Evolutionary conservation across 306 rosid species (phyloP).

Genomic region (Fagus crenata): DNA sequence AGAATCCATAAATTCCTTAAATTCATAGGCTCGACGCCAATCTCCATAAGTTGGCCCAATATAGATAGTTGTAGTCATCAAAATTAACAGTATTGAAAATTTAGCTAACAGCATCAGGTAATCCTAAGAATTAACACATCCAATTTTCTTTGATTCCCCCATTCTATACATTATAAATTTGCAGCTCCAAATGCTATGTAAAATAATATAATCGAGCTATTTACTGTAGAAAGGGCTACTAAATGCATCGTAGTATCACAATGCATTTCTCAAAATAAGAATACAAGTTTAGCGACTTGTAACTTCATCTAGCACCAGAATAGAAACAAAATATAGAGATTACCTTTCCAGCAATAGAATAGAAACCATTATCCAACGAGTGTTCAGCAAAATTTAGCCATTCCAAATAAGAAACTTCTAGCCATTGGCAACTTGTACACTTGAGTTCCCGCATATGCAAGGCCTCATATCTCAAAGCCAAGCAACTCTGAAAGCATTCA

Average conservation of each 20-base stretch:
- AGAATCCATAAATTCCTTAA: background rate
- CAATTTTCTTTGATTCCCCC: background rate
- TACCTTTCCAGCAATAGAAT: slow-evolving; percentile 60
- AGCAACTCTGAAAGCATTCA: slow-evolving; percentile 57
- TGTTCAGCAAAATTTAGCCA: slow-evolving; percentile 71
- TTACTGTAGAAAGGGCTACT: background rate
- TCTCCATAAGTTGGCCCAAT: background rate
- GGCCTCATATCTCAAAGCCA: slow-evolving; percentile 90
- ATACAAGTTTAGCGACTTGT: background rate
- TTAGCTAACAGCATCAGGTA: background rate
- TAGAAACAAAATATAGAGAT: background rate
- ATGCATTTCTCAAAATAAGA: background rate
- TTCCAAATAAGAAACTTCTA: slow-evolving; percentile 58
- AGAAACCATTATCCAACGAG: slow-evolving; percentile 55
- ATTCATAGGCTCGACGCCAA: background rate
- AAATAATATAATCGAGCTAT: background rate
- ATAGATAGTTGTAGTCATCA: background rate
- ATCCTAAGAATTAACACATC: background rate
- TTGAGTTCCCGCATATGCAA: slow-evolving; percentile 59
- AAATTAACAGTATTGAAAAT: background rate
- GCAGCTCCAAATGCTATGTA: background rate
- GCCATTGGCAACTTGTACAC: slow-evolving; percentile 50
- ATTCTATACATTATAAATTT: background rate
- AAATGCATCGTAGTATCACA: background rate
- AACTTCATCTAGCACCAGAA: background rate